These are phyloP conservation scores for Tanacetum coccineum DNA, from an alignment of 129 eudicot genomes.

Conservation along the genomic window DNA sequence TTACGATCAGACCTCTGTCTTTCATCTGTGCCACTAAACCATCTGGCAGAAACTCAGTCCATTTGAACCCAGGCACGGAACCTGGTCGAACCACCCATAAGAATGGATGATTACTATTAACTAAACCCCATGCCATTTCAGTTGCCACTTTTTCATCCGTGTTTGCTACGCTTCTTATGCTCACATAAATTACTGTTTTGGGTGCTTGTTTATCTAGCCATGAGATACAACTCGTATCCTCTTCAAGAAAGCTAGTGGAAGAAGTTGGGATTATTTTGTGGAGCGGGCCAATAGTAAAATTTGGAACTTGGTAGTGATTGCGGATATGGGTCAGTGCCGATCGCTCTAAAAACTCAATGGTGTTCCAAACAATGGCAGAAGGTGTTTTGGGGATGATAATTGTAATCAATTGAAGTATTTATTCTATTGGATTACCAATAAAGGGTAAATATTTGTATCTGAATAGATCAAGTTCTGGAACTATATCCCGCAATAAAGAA, in stretches of 20 bases:
- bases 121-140: constrained; percentile 54
- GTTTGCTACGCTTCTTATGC: constrained; percentile 47
- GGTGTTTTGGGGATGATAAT: constrained; percentile 10
- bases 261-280: constrained; percentile 28
- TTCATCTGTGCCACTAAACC: constrained; percentile 16
- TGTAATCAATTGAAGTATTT: not conserved
- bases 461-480: constrained; percentile 15
- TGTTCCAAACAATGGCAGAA: constrained; percentile 49
- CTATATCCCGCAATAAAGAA: not conserved
- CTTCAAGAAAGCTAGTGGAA: constrained; percentile 33
- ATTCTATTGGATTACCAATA: not conserved
- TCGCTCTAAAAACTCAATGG: not conserved
- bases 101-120: constrained; percentile 44
- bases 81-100: constrained; percentile 53
- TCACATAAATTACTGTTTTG: constrained; percentile 42
- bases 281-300: constrained; percentile 42
- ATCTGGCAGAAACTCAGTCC: constrained; percentile 37
- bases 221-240: constrained; percentile 30
- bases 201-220: constrained; percentile 54
- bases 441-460: constrained; percentile 38
- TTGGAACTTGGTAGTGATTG: constrained; percentile 27
- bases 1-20: constrained; percentile 34
- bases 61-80: constrained; percentile 33
- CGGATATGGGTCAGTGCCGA: constrained; percentile 26
- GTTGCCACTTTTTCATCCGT: constrained; percentile 22